Evolutionary conservation across 2,329 filamentous ascomycete species (phyloP).

Genomic region (Colletotrichum ledebouriae): DNA sequence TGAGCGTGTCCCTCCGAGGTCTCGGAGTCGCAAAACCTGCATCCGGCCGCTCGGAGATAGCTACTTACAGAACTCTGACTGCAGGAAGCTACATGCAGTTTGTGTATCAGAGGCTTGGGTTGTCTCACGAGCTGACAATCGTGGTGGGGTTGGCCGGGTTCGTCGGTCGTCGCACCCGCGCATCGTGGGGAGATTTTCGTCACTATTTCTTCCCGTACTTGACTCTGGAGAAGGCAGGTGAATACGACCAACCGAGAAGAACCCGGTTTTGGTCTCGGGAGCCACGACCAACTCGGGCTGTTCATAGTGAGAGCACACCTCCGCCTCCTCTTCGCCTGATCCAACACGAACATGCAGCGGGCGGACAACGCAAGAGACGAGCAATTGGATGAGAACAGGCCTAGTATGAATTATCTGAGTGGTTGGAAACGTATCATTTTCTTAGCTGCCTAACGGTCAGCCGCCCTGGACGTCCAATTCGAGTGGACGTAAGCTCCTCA

Average conservation of each 20-base stretch:
- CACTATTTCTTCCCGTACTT: constrained; percentile 11
- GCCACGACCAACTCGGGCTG: not conserved
- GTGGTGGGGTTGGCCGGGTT: constrained; percentile 33
- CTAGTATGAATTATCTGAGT: constrained; percentile 39
- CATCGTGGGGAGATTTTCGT: constrained; percentile 26
- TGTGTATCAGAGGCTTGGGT: constrained; percentile 38
- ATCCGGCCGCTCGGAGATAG: constrained; percentile 43
- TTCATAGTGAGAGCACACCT: constrained; percentile 8
- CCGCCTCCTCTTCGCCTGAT: constrained; percentile 3
- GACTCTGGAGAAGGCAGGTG: constrained; percentile 21
- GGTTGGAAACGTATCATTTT: constrained; percentile 36
- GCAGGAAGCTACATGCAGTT: constrained; percentile 40
- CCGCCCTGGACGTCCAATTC: constrained; percentile 24
- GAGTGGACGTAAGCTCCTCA: constrained; percentile 5
- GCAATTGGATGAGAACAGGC: constrained; percentile 39
- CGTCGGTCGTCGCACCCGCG: constrained; percentile 33
- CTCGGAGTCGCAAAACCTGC: constrained; percentile 39
- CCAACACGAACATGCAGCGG: constrained; percentile 3
- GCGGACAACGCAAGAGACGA: constrained; percentile 21
- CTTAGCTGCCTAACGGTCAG: constrained; percentile 40
- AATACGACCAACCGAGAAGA: constrained; percentile 14
- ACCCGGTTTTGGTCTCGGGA: constrained; percentile 15
- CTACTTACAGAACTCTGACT: constrained; percentile 40
- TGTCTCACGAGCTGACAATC: constrained; percentile 40
- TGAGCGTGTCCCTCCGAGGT: constrained; percentile 29